A percentile compares a stretch with the other conserved stretches of the same genome.
Evolutionary conservation across 23 red algal species (phyloP).

Genomic region (Cyanidium caldarium): DNA sequence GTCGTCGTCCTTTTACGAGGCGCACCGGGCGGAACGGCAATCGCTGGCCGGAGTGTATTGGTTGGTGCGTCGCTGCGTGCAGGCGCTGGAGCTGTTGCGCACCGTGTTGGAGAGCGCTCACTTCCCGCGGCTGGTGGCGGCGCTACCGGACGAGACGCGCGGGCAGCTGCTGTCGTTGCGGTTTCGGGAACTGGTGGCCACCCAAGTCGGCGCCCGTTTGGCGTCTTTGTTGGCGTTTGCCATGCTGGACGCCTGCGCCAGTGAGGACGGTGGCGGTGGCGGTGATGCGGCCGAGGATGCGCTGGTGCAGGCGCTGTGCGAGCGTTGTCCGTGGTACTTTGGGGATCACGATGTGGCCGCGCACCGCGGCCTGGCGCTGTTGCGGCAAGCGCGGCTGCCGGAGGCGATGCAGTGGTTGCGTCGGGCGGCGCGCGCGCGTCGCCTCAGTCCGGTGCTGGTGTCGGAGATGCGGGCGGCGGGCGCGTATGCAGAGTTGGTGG

Average conservation of each 20-base stretch:
- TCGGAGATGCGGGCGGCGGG: slow-evolving; percentile 2
- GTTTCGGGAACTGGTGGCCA: slow-evolving; percentile 43
- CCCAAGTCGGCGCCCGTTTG: slow-evolving; percentile 10
- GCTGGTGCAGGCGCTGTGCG: slow-evolving; percentile 25
- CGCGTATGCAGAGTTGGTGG: not conserved
- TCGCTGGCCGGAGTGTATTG: not conserved
- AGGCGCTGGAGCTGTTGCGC: slow-evolving; percentile 12
- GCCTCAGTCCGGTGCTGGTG: slow-evolving; percentile 9
- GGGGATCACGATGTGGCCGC: slow-evolving; percentile 33
- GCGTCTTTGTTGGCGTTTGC: slow-evolving; percentile 38
- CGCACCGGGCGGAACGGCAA: not conserved
- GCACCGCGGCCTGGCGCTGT: slow-evolving; percentile 29
- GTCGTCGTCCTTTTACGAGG: not conserved
- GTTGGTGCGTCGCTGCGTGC: not conserved
- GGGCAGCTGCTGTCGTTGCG: slow-evolving; percentile 19
- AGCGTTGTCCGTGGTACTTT: slow-evolving; percentile 53
- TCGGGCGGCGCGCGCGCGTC: not conserved
- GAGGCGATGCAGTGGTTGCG: not conserved
- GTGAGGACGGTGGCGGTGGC: slow-evolving; percentile 12
- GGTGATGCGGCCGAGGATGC: slow-evolving; percentile 14
- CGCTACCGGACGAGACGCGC: slow-evolving; percentile 17
- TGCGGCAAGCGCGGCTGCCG: slow-evolving; percentile 16
- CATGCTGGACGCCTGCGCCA: slow-evolving; percentile 8
- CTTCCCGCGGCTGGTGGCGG: slow-evolving; percentile 33
- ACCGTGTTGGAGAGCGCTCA: slow-evolving; percentile 44